Evolutionary conservation across 257 asterid species (phyloP), one percentile per base, ranked within the genome.

Genomic region (Lycium barbarum): DNA sequence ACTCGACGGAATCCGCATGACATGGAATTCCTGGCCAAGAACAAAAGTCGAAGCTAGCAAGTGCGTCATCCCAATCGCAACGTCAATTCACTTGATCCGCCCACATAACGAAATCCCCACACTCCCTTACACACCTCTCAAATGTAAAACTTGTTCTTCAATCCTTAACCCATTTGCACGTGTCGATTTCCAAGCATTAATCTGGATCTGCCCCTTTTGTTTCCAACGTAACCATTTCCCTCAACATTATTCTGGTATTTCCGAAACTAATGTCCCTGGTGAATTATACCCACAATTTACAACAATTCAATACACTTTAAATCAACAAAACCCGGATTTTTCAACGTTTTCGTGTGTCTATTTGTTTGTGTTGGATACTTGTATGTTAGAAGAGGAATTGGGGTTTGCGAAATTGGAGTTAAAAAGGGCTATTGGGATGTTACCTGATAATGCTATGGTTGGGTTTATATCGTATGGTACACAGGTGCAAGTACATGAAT

Each of bases 121-220:
- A 85, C 93, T 96, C 49, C 94, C 91, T 0, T 97, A 97, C 84
- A 67, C 88, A 7, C 98, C 99, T 0, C 96, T 97, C 81, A 91
- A 93, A 78, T 97, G 99, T 93, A 95, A 94, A 65, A 94, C 97
- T n/a, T 97, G 99, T 80, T 76, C 98, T 22, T 85, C 98, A 10
- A 90, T 95, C 68, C 83, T 94, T 87, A 93, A 93, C 91, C 97
- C 98, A 22, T 94, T 76, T 36, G 91, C 96, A 88, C 94, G 96
- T 58, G 95, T 94, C 17, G 99, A 97, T 92, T 93, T 91, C 92
- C 86, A 91, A n/a, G 98, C 96, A 57, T 90, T 91, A 55, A 89
- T 95, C 55, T 97, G 99, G 99, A 97, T 95, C 99, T 97, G 99
- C 81, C 98, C 99, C 1, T 93, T 97, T 57, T 97, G 99, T 91